Base-by-base conservation (phyloP, 1,284 basidiomycete species). In the Lentinula novae-zelandiae region DNA sequence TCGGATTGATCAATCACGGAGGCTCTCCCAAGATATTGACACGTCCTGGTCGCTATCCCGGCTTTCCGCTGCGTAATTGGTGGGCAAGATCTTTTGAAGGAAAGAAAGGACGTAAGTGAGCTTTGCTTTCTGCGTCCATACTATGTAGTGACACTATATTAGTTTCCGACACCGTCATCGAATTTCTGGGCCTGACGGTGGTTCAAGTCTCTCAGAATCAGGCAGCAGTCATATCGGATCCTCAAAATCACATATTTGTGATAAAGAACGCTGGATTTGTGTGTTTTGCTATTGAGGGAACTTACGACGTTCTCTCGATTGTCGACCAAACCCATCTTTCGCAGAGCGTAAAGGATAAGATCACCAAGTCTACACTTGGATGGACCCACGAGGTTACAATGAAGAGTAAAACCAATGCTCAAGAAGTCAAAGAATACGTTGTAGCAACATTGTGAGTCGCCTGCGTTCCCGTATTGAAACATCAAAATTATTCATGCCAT, bases 201-300 rank as follows among this genome's bases (percentile, higher is more conserved):
- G 89, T 92, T 0, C 90, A 92, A 69, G 89, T 62, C 51, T 64
- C 34, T 13, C 57, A 59, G 40, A 62, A 63, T 63, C 72, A 87
- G 75, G 89, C 87, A 5, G 89, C 90, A 0, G 88, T 92, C 39
- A 77, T 92, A 39, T 89, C 85, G 1, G 88, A 92, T 68, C 90
- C 90, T 48, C 87, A 89, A 77, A 92, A 92, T 65, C 86, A 84
- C 36, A 83, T 92, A 36, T 91, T 92, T 67, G 87, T 92, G n/a
- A 77, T 92, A 65, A 89, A 86, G 72, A 89, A 90, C 67, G 76
- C 83, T 49, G 88, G 89, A 13, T 90, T 91, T 65, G 87, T 87
- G n/a, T 84, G 90, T 0, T 87, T 85, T 67, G 86, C 87, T 0
- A 76, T 90, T 58, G 82, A 88, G 70, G 90, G 90, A 54, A 84